A percentile compares a stretch with the other conserved stretches of the same genome.
Conservation (phyloP, 345 rosid genomes). For the Heritiera fomes region DNA sequence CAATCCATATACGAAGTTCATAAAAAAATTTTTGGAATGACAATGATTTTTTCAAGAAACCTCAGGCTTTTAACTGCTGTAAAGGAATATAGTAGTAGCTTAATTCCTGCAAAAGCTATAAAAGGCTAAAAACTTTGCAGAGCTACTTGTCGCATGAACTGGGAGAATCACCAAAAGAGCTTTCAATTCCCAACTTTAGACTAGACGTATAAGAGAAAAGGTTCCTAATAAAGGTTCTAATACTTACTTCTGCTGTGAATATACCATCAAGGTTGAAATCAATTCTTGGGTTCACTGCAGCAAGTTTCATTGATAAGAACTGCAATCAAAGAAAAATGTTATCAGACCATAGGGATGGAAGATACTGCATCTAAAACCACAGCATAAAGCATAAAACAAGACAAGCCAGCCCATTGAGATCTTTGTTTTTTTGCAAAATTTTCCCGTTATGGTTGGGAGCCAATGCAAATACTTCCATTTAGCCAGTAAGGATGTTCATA, state of each 20-base stretch:
- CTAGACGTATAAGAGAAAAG: background rate
- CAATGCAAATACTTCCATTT: background rate
- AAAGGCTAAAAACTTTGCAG: background rate
- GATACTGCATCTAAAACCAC: background rate
- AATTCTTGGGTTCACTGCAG: conserved; percentile 75
- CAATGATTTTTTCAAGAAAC: conserved; percentile 9
- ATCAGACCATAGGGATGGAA: conserved; percentile 13
- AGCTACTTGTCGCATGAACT: conserved; percentile 8
- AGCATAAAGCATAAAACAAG: background rate
- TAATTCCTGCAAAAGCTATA: background rate
- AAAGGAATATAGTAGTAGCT: background rate
- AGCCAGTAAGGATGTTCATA: background rate
- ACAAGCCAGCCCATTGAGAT: background rate
- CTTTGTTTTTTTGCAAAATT: background rate
- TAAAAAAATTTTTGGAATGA: background rate
- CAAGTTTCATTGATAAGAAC: conserved; percentile 96
- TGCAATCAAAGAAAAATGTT: conserved; percentile 43
- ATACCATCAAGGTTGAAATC: conserved; percentile 74
- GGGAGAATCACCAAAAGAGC: background rate
- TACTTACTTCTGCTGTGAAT: conserved; percentile 81
- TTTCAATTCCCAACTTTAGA: background rate
- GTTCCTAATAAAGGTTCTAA: too few relatives aligned
- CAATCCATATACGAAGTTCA: background rate
- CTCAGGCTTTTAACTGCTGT: background rate
- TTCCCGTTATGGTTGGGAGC: background rate